Evolutionary conservation across 306 rosid genomes (phyloP), one percentile per base, ranked within the genome.

Genomic region (Begonia fuchsioides): DNA sequence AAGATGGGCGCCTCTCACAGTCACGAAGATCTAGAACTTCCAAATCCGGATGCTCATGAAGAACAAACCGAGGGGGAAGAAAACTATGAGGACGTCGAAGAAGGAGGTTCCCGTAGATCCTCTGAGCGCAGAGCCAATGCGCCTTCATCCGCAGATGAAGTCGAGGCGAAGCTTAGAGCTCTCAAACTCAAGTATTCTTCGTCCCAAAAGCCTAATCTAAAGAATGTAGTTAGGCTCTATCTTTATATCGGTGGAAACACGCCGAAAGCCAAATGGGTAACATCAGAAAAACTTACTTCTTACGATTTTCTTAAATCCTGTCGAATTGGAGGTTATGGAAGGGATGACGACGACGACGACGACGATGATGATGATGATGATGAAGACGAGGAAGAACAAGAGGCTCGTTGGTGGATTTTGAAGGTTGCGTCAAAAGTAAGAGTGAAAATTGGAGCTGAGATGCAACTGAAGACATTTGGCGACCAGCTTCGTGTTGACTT

Each of bases 401-500:
- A 51, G 1, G 68, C 75, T 6, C 55, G 62, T 8, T 73, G 69
- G 70, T 92, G 98, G 98, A 50, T 73, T 50, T 54, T 92, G 55
- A 82, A 60, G 73, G 79, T 92, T 10, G 66, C 83, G 39, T 56
- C 76, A 7, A 88, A 81, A 53, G 63, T 86, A 51, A 59, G 92
- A 45, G 72, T 64, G 43, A 82, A 54, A 53, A 81, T 92, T 12
- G 55, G 67, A 10, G 20, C 51, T 0, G 94, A 82, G 38, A 59
- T 81, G 68, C 93, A 86, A 50, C 16, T 92, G 69, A 82, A 83
- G 58, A 73, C 76, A 5, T 76, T 73, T 12, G 73, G 64, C 2
- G 79, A 72, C 49, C 93, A 86, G 57, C 78, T 73, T 15, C 85
- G 98, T 6, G 96, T 77, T 51, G 98, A 92, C 48, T 86, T 92